These are phyloP conservation scores for Seminavis robusta DNA, from an alignment of 108 stramenopile genomes.

Conservation along the genomic window DNA sequence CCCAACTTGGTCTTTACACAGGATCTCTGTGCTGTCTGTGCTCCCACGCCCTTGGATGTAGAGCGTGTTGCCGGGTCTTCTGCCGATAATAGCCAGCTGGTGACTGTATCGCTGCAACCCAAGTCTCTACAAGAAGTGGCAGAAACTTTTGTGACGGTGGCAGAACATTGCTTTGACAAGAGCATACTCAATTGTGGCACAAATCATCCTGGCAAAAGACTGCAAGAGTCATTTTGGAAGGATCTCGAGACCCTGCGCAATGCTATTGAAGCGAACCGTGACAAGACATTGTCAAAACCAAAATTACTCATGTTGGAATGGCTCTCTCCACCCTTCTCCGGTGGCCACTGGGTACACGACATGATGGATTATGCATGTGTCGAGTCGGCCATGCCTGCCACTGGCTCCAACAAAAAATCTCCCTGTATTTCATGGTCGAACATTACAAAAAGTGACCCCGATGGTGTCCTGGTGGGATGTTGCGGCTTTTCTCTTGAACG, in stretches of 20 bases:
- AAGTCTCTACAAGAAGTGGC: slow-evolving; percentile 68
- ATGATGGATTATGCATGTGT: slow-evolving; percentile 81
- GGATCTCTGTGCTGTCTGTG: slow-evolving; percentile 87
- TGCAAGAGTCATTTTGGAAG: slow-evolving; percentile 31
- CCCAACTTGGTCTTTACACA: slow-evolving; percentile 86
- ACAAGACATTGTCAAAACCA: slow-evolving; percentile 5
- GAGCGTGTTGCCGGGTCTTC: slow-evolving; percentile 8
- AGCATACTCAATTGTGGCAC: slow-evolving; percentile 62
- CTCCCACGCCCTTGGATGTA: slow-evolving; percentile 59
- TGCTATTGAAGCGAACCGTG: slow-evolving; percentile 11
- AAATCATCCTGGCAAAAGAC: slow-evolving; percentile 40
- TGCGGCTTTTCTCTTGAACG: slow-evolving; percentile 89
- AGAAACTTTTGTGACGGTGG: slow-evolving; percentile 59
- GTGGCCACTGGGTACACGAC: slow-evolving; percentile 90
- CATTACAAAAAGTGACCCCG: slow-evolving; percentile 63
- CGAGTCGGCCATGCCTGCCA: slow-evolving; percentile 16
- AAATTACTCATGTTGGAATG: slow-evolving; percentile 85
- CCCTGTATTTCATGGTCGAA: slow-evolving; percentile 50
- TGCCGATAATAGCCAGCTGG: background rate
- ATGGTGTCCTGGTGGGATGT: slow-evolving; percentile 80
- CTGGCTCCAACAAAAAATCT: slow-evolving; percentile 41
- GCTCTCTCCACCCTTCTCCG: slow-evolving; percentile 88
- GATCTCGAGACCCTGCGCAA: slow-evolving; percentile 20
- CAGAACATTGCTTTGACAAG: too few relatives aligned
- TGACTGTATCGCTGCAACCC: slow-evolving; percentile 63